A percentile compares a stretch with the other conserved stretches of the same genome.
These are phyloP conservation scores for Fusarium brachygibbosum DNA, from an alignment of 2,329 filamentous ascomycete species.

Conservation along the genomic window DNA sequence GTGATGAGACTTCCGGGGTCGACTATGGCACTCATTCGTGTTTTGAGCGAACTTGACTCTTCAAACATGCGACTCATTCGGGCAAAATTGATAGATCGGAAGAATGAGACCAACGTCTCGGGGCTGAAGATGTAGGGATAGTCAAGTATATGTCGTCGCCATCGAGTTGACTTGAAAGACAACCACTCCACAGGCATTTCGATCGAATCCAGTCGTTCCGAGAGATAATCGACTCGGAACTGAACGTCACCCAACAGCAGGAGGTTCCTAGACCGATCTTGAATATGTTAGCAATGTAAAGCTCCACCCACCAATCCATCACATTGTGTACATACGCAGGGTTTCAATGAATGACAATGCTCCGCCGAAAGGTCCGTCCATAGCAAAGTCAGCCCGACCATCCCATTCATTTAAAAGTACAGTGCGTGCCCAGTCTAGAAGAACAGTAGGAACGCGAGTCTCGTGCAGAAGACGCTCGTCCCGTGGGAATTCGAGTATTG, in stretches of 20 bases:
- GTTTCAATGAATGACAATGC: slow-evolving; percentile 80
- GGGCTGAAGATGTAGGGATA: slow-evolving; percentile 85
- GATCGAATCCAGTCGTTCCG: slow-evolving; percentile 80
- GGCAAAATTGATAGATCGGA: slow-evolving; percentile 88
- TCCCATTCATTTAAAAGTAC: slow-evolving; percentile 86
- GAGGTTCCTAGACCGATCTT: slow-evolving; percentile 72
- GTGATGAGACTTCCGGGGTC: slow-evolving; percentile 67
- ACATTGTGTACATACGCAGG: slow-evolving; percentile 70
- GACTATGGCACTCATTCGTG: slow-evolving; percentile 68
- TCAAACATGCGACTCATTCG: slow-evolving; percentile 87
- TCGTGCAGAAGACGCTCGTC: slow-evolving; percentile 69
- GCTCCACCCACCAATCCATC: background rate
- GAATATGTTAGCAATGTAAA: slow-evolving; percentile 23
- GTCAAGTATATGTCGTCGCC: slow-evolving; percentile 80
- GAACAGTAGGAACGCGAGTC: slow-evolving; percentile 67
- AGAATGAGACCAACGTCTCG: slow-evolving; percentile 81
- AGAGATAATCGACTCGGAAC: slow-evolving; percentile 81
- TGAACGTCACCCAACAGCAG: slow-evolving; percentile 76
- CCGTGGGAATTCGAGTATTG: slow-evolving; percentile 63
- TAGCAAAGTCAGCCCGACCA: slow-evolving; percentile 76
- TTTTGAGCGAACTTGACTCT: slow-evolving; percentile 71
- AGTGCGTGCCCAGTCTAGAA: slow-evolving; percentile 79
- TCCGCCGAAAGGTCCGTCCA: slow-evolving; percentile 79
- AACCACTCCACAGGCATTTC: slow-evolving; percentile 81
- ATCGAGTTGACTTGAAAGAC: slow-evolving; percentile 70